phyloP scores from a whole-genome alignment of 805 yeast genomes.

The Suhomyces canberraensis region DNA sequence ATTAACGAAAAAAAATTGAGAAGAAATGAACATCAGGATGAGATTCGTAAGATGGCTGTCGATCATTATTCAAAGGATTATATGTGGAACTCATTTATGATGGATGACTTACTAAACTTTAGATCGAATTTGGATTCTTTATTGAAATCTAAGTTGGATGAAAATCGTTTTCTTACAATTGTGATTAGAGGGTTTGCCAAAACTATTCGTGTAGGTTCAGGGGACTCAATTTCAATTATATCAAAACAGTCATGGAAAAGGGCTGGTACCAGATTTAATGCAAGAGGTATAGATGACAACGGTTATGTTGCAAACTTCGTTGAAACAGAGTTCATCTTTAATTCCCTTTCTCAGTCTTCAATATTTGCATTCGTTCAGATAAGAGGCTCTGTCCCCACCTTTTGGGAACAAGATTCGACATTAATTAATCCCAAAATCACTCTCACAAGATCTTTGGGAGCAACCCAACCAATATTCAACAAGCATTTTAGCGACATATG shows the following conservation, averaged over 20 bases:
- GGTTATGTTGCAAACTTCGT: slow-evolving; percentile 55
- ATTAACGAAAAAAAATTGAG: slow-evolving; percentile 29
- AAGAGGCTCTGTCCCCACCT: slow-evolving; percentile 94
- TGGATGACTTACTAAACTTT: slow-evolving; percentile 75
- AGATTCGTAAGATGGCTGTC: background rate
- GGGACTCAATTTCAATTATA: slow-evolving; percentile 65
- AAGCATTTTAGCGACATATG: slow-evolving; percentile 71
- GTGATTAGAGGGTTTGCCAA: slow-evolving; percentile 95
- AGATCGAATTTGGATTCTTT: slow-evolving; percentile 64
- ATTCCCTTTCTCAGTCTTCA: slow-evolving; percentile 42
- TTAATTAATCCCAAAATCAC: slow-evolving; percentile 87
- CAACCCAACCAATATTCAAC: slow-evolving; percentile 86
- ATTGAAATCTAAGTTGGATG: slow-evolving; percentile 61
- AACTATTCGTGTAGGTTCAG: slow-evolving; percentile 48
- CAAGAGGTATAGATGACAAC: slow-evolving; percentile 84
- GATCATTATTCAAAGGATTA: slow-evolving; percentile 71
- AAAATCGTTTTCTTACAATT: slow-evolving; percentile 79
- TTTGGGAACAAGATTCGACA: slow-evolving; percentile 97
- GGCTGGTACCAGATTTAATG: slow-evolving; percentile 96
- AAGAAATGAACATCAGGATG: slow-evolving; percentile 5
- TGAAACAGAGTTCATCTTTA: slow-evolving; percentile 72
- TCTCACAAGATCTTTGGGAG: slow-evolving; percentile 84
- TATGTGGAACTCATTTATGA: slow-evolving; percentile 96
- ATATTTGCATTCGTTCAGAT: slow-evolving; percentile 79
- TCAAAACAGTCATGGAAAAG: slow-evolving; percentile 96